Evolutionary conservation across 1,284 basidiomycete species (phyloP).

Genomic region (Laetiporus sulphureus): DNA sequence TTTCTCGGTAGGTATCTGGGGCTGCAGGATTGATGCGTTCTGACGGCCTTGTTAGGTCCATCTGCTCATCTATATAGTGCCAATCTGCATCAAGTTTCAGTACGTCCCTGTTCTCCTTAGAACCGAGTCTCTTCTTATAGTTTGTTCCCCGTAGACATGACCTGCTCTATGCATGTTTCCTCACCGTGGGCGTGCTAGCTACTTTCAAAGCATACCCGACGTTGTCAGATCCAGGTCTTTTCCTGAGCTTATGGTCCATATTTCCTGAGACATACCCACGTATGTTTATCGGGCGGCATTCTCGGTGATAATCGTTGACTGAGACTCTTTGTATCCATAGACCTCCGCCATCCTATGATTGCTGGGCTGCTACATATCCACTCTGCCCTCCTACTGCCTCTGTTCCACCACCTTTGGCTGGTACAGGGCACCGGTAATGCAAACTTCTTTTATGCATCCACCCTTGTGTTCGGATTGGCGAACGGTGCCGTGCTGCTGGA

Average conservation of each 20-base stretch:
- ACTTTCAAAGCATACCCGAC: constrained; percentile 93
- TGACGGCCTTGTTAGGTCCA: constrained; percentile 53
- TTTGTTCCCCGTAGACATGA: constrained; percentile 56
- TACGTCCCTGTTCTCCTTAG: constrained; percentile 27
- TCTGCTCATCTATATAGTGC: constrained; percentile 77
- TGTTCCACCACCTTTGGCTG: constrained; percentile 93
- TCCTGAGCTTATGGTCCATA: constrained; percentile 72
- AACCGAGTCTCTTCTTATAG: background rate
- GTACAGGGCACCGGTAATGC: constrained; percentile 91
- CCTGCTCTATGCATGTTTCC: constrained; percentile 73
- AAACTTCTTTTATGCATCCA: constrained; percentile 97
- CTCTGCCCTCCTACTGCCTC: constrained; percentile 79
- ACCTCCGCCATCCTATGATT: constrained; percentile 83
- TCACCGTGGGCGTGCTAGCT: constrained; percentile 74
- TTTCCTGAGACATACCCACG: constrained; percentile 84
- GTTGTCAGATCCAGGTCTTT: constrained; percentile 83
- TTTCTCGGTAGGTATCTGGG: constrained; percentile 66
- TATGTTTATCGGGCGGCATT: constrained; percentile 46
- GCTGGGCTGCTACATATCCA: constrained; percentile 83
- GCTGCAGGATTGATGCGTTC: background rate
- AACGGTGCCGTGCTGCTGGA: constrained; percentile 83
- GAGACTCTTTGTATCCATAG: no score
- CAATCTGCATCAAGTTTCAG: constrained; percentile 86
- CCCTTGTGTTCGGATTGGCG: constrained; percentile 87
- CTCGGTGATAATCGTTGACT: no score